Conservation (phyloP, 2,329 filamentous ascomycete genomes). For the Trichoderma simmonsii region DNA sequence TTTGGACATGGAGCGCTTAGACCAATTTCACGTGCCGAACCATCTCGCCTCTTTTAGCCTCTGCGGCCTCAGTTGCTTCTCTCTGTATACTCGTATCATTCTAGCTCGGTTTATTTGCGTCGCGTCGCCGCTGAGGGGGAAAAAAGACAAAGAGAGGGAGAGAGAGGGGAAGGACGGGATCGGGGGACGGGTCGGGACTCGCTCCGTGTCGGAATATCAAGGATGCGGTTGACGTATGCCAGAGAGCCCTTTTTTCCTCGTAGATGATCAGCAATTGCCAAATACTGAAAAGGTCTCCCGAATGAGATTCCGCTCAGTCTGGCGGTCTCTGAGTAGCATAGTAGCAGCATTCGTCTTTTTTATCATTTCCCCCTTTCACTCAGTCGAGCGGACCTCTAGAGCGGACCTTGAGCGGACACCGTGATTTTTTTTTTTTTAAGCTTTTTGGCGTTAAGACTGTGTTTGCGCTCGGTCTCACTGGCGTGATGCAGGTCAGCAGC, state of each 20-base stretch:
- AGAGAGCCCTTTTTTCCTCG: not conserved
- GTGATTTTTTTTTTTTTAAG: not conserved
- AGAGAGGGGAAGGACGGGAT: not conserved
- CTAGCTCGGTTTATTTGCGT: not conserved
- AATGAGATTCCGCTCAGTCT: too few species aligned
- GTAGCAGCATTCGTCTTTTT: not conserved
- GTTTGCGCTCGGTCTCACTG: not conserved
- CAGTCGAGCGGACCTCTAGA: not conserved
- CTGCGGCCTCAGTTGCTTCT: not conserved
- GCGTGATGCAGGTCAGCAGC: slow-evolving; percentile 9
- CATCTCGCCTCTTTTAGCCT: not conserved
- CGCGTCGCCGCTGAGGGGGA: not conserved
- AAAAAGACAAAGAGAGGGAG: not conserved
- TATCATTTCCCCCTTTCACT: not conserved
- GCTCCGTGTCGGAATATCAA: not conserved
- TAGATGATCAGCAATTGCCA: not conserved
- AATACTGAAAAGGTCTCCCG: not conserved
- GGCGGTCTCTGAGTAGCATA: too few species aligned
- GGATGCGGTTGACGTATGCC: not conserved
- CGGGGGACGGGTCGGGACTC: not conserved
- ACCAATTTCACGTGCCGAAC: not conserved
- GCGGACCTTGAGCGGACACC: not conserved
- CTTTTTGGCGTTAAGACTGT: not conserved
- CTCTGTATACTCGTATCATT: not conserved
- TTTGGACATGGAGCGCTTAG: not conserved